Percentiles rank a stretch among this genome's conserved stretches.
Evolutionary conservation across 495 filamentous ascomycete genomes (phyloP).

Genomic region (Penicillium angulare): DNA sequence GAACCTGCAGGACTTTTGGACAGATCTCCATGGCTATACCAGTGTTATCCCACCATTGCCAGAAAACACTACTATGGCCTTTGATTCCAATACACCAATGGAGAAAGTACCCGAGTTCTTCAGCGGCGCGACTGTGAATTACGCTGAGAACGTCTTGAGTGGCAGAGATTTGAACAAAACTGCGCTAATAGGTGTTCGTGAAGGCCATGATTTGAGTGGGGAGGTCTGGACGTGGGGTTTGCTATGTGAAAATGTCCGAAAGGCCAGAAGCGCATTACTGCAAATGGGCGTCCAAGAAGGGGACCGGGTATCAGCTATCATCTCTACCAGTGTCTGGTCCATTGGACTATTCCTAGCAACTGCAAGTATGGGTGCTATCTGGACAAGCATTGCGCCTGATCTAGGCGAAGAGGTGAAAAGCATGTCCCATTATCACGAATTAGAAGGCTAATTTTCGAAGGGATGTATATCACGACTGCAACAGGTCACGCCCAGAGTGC

Average conservation of each 20-base stretch:
- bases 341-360: slow-evolving; percentile 59
- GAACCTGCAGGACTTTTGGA: slow-evolving; percentile 21
- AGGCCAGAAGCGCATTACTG: slow-evolving; percentile 55
- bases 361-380: slow-evolving; percentile 61
- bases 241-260: slow-evolving; percentile 50
- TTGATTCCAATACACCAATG: slow-evolving; percentile 60
- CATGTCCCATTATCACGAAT: neutral
- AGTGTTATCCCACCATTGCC: slow-evolving; percentile 34
- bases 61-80: slow-evolving; percentile 40
- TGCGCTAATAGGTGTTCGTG: slow-evolving; percentile 62
- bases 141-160: slow-evolving; percentile 68
- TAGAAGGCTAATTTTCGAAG: no score
- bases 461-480: slow-evolving; percentile 65
- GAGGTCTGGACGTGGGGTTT: slow-evolving; percentile 57
- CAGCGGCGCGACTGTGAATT: slow-evolving; percentile 63
- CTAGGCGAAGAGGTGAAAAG: slow-evolving; percentile 52
- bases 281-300: slow-evolving; percentile 51
- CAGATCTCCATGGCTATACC: slow-evolving; percentile 17
- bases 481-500: slow-evolving; percentile 62
- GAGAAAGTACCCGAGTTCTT: slow-evolving; percentile 61
- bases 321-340: slow-evolving; percentile 64
- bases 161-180: slow-evolving; percentile 49
- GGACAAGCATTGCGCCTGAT: slow-evolving; percentile 66
- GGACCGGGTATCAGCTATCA: slow-evolving; percentile 69
- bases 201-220: slow-evolving; percentile 58